Base-by-base conservation (phyloP, 2,329 filamentous ascomycete genomes). In the Botrytis porri region DNA sequence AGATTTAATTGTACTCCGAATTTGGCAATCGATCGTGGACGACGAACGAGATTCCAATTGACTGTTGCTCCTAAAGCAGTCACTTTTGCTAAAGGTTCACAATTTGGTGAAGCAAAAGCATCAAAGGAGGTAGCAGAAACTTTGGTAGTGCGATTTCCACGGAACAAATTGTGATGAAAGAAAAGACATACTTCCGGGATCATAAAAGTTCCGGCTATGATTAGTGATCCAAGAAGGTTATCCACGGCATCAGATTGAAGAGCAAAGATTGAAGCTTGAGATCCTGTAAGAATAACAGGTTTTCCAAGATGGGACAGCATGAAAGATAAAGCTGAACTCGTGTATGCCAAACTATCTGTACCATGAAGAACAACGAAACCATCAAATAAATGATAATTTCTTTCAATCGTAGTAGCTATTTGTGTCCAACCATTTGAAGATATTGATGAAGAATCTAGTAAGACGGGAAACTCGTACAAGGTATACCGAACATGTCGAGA, bases 151-250 rank as follows among this genome's bases (percentile, higher is more conserved):
- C 91, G 84, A 77, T 92, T 93, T 18, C 91, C 91, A 22, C 91
- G 87, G 78, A 90, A 92, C 32, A 93, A 85, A 76, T 87, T 89
- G 81, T 91, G 89, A 79, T 92, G 90, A 83, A 93, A 93, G 82
- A 92, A 93, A 57, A 93, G 84, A 78, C 90, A 92, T 39, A 93
- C 91, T 82, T 93, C 91, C 0, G 91, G 90, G 70, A 93, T 91
- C 86, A 90, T 90, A 79, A 93, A 92, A 76, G 92, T 90, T 18
- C 90, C 90, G 22, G 91, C 91, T 72, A 93, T 88, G 73, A 93
- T 89, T 74, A 93, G 82, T 16, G 90, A 90, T 22, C 89, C 90
- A 10, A 93, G 86, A 14, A 93, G 84, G 74, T 93, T 93, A 79
- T 92, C 90, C 14, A 90, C 88, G 9, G 90, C 91, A 80, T 93